A percentile compares a stretch with the other conserved stretches of the same genome.
These are phyloP conservation scores for Anisodus tanguticus DNA, from an alignment of 257 asterid genomes.

Conservation along the genomic window DNA sequence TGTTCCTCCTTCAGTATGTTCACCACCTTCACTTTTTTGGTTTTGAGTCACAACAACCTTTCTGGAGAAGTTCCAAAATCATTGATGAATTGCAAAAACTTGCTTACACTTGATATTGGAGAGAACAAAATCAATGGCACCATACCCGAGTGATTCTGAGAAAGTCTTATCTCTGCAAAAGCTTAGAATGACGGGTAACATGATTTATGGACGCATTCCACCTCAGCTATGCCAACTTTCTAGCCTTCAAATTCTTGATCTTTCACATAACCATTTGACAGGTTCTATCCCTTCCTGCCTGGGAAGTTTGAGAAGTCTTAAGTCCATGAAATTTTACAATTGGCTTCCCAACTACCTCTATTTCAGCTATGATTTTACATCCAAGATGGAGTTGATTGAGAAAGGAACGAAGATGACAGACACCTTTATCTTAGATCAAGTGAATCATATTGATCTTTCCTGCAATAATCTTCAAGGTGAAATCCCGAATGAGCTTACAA, in stretches of 20 bases:
- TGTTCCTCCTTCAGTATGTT: constrained; percentile 27
- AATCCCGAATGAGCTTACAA: constrained; percentile 25
- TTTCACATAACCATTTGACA: constrained; percentile 35
- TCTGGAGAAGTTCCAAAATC: constrained; percentile 35
- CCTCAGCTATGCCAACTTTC: constrained; percentile 30
- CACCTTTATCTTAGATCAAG: constrained; percentile 22
- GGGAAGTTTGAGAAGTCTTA: constrained; percentile 14
- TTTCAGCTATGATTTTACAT: not conserved
- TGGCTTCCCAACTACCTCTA: not conserved
- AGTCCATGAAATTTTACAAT: not conserved
- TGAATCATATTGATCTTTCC: constrained; percentile 34
- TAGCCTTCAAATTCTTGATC: constrained; percentile 36
- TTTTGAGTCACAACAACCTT: constrained; percentile 33
- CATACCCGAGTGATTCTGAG: constrained; percentile 33
- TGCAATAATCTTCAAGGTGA: constrained; percentile 26
- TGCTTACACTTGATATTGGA: constrained; percentile 43
- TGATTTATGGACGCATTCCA: constrained; percentile 31
- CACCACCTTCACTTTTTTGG: not conserved
- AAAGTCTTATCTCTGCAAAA: not conserved
- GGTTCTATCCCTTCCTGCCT: constrained; percentile 35
- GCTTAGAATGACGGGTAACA: constrained; percentile 18
- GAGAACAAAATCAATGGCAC: constrained; percentile 33
- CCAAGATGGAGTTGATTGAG: constrained; percentile 27
- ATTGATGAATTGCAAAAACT: not conserved
- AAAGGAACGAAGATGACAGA: constrained; percentile 28